phyloP scores from a whole-genome alignment of 2,329 filamentous ascomycete genomes.

The Trichophyton equinum region DNA sequence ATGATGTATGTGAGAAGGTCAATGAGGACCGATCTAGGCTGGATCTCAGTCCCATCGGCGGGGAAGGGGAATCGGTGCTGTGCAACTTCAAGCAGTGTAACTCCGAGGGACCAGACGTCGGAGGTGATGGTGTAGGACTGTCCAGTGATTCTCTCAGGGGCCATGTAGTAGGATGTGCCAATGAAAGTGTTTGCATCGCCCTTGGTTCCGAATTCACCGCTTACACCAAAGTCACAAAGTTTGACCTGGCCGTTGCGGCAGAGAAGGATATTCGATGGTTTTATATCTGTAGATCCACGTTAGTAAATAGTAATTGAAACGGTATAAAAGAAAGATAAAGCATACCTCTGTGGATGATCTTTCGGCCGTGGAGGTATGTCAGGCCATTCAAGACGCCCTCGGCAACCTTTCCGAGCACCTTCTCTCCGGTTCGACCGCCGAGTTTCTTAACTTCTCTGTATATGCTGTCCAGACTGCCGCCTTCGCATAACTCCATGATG shows the following conservation, averaged over 20 bases:
- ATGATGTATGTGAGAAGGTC: constrained; percentile 97
- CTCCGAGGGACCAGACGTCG: constrained; percentile 94
- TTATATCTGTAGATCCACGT: constrained; percentile 55
- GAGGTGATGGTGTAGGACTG: constrained; percentile 98
- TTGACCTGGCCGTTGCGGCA: constrained; percentile 90
- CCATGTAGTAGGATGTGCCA: constrained; percentile 98
- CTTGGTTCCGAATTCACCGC: constrained; percentile 95
- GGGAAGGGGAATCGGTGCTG: constrained; percentile 98
- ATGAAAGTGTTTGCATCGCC: constrained; percentile 98
- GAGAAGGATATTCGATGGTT: constrained; percentile 91
- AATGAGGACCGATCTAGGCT: constrained; percentile 81
- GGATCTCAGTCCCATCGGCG: constrained; percentile 89
- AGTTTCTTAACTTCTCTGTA: constrained; percentile 96
- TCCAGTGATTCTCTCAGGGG: constrained; percentile 91
- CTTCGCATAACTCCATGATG: constrained; percentile 98
- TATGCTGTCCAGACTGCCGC: constrained; percentile 87
- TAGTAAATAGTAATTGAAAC: constrained; percentile 5
- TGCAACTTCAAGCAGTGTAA: constrained; percentile 96
- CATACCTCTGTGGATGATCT: constrained; percentile 79
- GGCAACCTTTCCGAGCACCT: constrained; percentile 90
- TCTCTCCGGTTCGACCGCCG: constrained; percentile 88
- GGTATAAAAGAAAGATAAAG: not conserved
- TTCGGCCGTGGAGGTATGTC: constrained; percentile 86
- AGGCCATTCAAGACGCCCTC: constrained; percentile 88
- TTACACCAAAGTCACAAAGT: constrained; percentile 95